A percentile compares a stretch with the other conserved stretches of the same genome.
phyloP scores from a whole-genome alignment of 495 filamentous ascomycete species.

The Neurospora sp. region DNA sequence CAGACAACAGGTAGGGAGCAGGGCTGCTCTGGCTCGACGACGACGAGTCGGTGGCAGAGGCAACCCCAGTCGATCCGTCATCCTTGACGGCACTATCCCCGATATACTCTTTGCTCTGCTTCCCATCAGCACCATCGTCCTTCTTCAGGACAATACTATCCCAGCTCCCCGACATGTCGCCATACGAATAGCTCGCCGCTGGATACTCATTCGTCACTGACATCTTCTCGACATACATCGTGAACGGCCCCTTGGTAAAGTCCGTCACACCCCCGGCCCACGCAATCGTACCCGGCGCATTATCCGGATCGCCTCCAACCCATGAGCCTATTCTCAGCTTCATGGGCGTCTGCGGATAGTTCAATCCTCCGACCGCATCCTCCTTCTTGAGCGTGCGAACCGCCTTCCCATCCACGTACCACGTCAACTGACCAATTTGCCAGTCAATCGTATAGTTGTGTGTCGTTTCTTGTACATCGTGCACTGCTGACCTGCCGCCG shows the following conservation, averaged over 20 bases:
- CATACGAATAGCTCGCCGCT: slow-evolving; percentile 64
- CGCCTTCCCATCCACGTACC: slow-evolving; percentile 62
- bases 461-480: slow-evolving; percentile 49
- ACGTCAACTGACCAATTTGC: slow-evolving; percentile 61
- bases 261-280: slow-evolving; percentile 77
- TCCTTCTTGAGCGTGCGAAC: slow-evolving; percentile 56
- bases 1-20: not conserved
- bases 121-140: not conserved
- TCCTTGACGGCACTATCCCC: not conserved
- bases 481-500: slow-evolving; percentile 50
- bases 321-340: slow-evolving; percentile 71
- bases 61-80: not conserved
- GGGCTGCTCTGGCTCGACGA: not conserved
- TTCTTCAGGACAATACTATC: slow-evolving; percentile 42
- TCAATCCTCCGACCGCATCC: slow-evolving; percentile 46
- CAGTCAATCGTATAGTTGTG: slow-evolving; percentile 82
- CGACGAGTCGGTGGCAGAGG: not conserved
- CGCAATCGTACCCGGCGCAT: slow-evolving; percentile 64
- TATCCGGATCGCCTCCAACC: slow-evolving; percentile 63
- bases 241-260: slow-evolving; percentile 64
- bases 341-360: slow-evolving; percentile 83
- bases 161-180: slow-evolving; percentile 57
- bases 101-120: not conserved
- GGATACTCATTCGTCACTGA: slow-evolving; percentile 56
- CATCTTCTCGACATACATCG: slow-evolving; percentile 69